Percentiles rank a stretch among this genome's conserved stretches.
These are phyloP conservation scores for Flaveria trinervia DNA, from an alignment of 129 eudicot species.

Conservation along the genomic window DNA sequence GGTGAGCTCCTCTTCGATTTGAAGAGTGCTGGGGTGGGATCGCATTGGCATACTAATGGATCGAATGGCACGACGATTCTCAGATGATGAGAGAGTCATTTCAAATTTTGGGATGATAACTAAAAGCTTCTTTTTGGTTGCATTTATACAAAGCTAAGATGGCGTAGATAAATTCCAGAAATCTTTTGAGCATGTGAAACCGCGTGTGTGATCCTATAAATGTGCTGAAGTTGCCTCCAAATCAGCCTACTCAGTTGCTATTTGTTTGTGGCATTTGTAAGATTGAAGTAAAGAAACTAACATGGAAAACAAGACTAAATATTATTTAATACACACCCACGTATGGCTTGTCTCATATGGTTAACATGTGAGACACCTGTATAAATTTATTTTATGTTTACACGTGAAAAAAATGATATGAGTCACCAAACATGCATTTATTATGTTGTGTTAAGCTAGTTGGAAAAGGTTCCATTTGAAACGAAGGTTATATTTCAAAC, in stretches of 20 bases:
- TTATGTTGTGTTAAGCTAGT: no score
- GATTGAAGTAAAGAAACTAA: constrained; percentile 34
- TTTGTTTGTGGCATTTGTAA: constrained; percentile 33
- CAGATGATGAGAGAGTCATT: constrained; percentile 32
- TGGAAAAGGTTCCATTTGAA: no score
- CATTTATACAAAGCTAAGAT: constrained; percentile 36
- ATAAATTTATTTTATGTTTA: not conserved
- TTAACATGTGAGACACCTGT: not conserved
- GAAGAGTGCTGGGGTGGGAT: constrained; percentile 45
- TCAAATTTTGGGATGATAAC: constrained; percentile 26
- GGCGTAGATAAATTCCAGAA: constrained; percentile 14
- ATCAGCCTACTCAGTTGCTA: constrained; percentile 34
- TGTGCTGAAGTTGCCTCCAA: constrained; percentile 35
- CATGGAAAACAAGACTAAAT: constrained; percentile 31
- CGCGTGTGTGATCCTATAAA: constrained; percentile 26
- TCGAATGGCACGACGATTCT: constrained; percentile 30
- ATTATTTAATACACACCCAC: constrained; percentile 28
- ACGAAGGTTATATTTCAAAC: no score
- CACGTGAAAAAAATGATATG: constrained; percentile 25
- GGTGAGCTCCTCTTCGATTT: constrained; percentile 44
- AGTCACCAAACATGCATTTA: not conserved
- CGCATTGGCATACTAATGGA: constrained; percentile 60
- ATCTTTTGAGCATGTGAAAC: constrained; percentile 34
- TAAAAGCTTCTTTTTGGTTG: constrained; percentile 11
- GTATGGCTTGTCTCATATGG: constrained; percentile 30